Evolutionary conservation across 495 filamentous ascomycete species (phyloP), one percentile per base, ranked within the genome.

Genomic region (Collariella sp.): DNA sequence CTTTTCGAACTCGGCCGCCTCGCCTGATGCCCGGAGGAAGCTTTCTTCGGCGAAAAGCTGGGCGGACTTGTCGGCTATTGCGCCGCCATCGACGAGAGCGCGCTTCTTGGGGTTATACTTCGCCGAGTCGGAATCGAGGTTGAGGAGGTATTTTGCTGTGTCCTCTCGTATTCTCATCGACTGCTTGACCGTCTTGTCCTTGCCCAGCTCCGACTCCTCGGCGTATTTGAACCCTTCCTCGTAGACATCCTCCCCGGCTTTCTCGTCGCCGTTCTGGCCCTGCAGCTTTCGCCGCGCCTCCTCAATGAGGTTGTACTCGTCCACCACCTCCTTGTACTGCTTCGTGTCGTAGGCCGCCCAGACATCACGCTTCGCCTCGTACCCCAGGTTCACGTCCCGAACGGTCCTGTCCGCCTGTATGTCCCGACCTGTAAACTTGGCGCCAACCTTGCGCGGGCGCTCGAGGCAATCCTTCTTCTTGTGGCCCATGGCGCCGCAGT

Each of bases 31-130:
- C 40, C 87, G 83, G 68, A 96, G 82, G 63, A 93, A 96, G 55
- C 90, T 90, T 62, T 97, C 93, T 64, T 98, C 94, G 4, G 89
- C 93, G 41, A 96, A 90, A 34, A 96, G 74, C 10, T 85, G 83
- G 16, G 94, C 85, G 5, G 91, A 88, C 58, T 85, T 81, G 72
- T 97, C 90, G 4, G 74, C 75, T 35, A 87, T 87, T 6, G 87
- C 91, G 33, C 91, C 91, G 59, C 81, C 80, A 57, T 96, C 91
- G 5, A 95, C 85, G 84, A 98, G 95, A 5, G 88, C 85, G 54
- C 93, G 81, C 33, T 91, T 97, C 66, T 98, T 98, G 0, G 93
- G 93, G 63, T 98, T 94, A 69, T 98, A 98, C 64, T 96, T 95
- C 12, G 93, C 94, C 0, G 91, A 96, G 60, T 98, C 93, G 3